Percentiles rank a stretch among this genome's conserved stretches.
These are phyloP conservation scores for Corylus heterophylla DNA, from an alignment of 306 rosid genomes.

Conservation along the genomic window DNA sequence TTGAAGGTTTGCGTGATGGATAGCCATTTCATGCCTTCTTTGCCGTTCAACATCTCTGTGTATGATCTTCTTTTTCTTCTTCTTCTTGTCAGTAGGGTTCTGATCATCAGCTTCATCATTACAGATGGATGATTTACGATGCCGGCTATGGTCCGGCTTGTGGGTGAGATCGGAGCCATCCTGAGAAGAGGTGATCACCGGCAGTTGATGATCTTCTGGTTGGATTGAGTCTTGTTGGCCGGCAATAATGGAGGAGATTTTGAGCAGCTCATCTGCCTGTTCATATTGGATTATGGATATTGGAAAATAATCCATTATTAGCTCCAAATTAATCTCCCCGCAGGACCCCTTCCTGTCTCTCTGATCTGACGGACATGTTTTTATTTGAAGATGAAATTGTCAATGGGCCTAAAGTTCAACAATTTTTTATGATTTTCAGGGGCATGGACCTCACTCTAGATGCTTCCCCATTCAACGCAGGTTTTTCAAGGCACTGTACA, in stretches of 20 bases:
- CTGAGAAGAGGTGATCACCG: conserved; percentile 10
- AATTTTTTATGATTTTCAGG: conserved; percentile 4
- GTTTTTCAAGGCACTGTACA: conserved; percentile 18
- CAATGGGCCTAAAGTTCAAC: conserved; percentile 15
- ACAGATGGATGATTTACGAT: conserved; percentile 6
- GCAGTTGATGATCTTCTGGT: conserved; percentile 5
- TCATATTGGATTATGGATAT: conserved; percentile 19
- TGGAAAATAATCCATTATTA: conserved; percentile 32
- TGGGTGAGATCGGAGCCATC: neutral
- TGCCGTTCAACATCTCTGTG: conserved; percentile 51
- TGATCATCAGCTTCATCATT: neutral
- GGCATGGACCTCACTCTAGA: neutral
- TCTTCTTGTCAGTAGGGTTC: conserved; percentile 1
- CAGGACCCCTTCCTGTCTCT: neutral
- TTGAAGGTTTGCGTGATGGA: conserved; percentile 39
- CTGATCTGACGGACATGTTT: neutral
- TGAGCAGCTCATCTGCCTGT: conserved; percentile 34
- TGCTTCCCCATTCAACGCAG: no score
- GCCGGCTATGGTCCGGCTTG: neutral
- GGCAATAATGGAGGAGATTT: conserved; percentile 11
- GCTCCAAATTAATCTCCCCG: conserved; percentile 6
- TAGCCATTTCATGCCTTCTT: conserved; percentile 54
- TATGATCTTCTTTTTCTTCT: conserved; percentile 35
- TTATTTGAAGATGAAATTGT: conserved; percentile 12
- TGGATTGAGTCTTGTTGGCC: conserved; percentile 1